Evolutionary conservation across 2,329 filamentous ascomycete species (phyloP).

Genomic region (Xylariaceae sp.): DNA sequence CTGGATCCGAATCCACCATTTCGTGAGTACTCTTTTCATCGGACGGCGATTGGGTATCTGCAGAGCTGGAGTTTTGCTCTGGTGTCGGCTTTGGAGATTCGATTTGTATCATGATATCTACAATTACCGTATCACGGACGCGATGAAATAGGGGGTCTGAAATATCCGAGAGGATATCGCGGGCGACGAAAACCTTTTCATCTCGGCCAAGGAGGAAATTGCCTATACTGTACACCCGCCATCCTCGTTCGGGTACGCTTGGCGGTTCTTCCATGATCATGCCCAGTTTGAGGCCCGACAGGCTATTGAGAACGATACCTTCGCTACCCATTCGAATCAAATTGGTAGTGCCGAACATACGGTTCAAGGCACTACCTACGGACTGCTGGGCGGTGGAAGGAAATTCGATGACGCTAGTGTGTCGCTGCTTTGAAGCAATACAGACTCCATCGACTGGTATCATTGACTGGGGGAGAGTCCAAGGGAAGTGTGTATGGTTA

Average conservation of each 20-base stretch:
- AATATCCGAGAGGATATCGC: slow-evolving; percentile 68
- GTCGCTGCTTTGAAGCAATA: slow-evolving; percentile 61
- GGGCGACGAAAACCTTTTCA: slow-evolving; percentile 76
- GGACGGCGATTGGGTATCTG: slow-evolving; percentile 29
- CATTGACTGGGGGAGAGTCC: slow-evolving; percentile 75
- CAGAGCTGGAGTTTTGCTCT: slow-evolving; percentile 25
- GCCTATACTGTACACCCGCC: slow-evolving; percentile 74
- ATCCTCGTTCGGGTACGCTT: slow-evolving; percentile 40
- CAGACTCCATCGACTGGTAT: slow-evolving; percentile 75
- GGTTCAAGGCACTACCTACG: slow-evolving; percentile 39
- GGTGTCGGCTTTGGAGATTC: slow-evolving; percentile 20
- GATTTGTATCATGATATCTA: slow-evolving; percentile 67
- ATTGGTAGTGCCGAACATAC: slow-evolving; percentile 43
- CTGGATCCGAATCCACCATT: slow-evolving; percentile 18
- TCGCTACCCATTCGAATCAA: slow-evolving; percentile 41
- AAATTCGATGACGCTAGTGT: slow-evolving; percentile 64
- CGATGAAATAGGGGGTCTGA: slow-evolving; percentile 80
- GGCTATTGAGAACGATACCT: slow-evolving; percentile 44
- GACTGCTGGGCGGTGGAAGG: slow-evolving; percentile 43
- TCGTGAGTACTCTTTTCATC: slow-evolving; percentile 22
- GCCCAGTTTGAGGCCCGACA: slow-evolving; percentile 57
- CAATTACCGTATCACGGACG: slow-evolving; percentile 62
- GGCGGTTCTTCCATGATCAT: slow-evolving; percentile 58
- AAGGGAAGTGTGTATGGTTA: slow-evolving; percentile 85
- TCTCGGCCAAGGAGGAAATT: slow-evolving; percentile 78